Base-by-base conservation (phyloP, 768 basidiomycete genomes). In the Sistotremastrum niveocremeum region DNA sequence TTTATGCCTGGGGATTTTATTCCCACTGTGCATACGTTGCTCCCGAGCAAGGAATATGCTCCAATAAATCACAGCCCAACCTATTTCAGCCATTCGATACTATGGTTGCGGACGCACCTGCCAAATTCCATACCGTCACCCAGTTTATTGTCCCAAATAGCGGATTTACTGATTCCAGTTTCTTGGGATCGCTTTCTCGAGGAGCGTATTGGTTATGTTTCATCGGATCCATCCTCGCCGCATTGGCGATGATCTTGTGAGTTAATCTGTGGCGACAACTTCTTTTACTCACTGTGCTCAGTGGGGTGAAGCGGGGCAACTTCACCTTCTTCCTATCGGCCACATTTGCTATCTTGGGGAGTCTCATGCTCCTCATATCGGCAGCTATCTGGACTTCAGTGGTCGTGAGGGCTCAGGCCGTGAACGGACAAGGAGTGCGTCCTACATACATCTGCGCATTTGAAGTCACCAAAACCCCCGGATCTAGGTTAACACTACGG, bases 1-100 rank as follows among this genome's bases (percentile, higher is more conserved):
- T 69, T 49, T 89, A 89, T 64, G 65, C 76, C 49, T 88, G 81
- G 51, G 86, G 86, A n/a, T 66, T 89, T 29, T 89, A 88, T 63
- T 76, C 77, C 12, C 76, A 83, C 58, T 89, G 86, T 54, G 85
- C 71, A 54, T 87, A 79, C 54, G 65, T 81, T 52, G 72, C 77
- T 51, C 60, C 63, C 37, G 69, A 70, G 20, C 66, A 65, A 32
- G 85, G 84, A 30, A 70, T 62, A 42, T 88, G 85, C 59, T 72
- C 77, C 32, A 79, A 78, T 54, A 64, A 69, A 37, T 73, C 77
- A 33, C 60, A 72, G 32, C 83, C 74, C 41, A 63, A 68, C 51
- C 67, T 66, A 47, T 85, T 81, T 59, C 65, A 67, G 42, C 86
- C 86, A n/a, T 82, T 73, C 56, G 64, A 69, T 37, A 69, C 68